Conservation (phyloP, 2,329 filamentous ascomycete genomes). For the Xylariaceae sp. region DNA sequence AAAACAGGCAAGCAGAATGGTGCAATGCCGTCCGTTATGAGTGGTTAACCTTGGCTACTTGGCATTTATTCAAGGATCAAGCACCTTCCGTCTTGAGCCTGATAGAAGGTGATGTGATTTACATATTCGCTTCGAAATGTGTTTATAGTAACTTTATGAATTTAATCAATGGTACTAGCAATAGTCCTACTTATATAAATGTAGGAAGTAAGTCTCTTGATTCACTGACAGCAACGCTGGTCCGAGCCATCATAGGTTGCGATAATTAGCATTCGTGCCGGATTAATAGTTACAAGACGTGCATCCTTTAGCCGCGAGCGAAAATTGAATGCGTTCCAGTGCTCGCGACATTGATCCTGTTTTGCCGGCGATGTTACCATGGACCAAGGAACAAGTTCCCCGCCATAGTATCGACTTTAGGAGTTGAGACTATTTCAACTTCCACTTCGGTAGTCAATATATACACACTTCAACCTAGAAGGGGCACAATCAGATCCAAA, state of each 20-base stretch:
- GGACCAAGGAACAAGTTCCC: conserved; percentile 6
- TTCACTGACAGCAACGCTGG: too few species aligned
- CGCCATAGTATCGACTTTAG: conserved; percentile 1
- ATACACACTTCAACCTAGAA: neutral
- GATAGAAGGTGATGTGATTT: conserved; percentile 13
- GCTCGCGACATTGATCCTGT: conserved; percentile 5
- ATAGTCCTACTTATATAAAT: too few species aligned
- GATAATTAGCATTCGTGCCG: conserved; percentile 1
- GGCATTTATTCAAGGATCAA: neutral
- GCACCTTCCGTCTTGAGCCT: conserved; percentile 21
- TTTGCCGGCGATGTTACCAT: conserved; percentile 15
- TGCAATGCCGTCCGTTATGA: neutral
- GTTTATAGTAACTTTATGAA: too few species aligned
- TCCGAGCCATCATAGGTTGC: too few species aligned
- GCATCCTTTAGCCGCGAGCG: conserved; percentile 14
- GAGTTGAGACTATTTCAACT: conserved; percentile 8
- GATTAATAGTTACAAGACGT: neutral
- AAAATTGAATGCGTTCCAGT: neutral
- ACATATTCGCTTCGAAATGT: too few species aligned
- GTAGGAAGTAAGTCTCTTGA: too few species aligned
- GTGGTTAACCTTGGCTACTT: conserved; percentile 2
- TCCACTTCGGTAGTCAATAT: neutral
- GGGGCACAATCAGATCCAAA: neutral
- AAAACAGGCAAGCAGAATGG: conserved; percentile 22
- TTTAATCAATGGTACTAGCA: too few species aligned